Conservation (phyloP, 1,284 basidiomycete genomes). For the Tilletia indica region DNA sequence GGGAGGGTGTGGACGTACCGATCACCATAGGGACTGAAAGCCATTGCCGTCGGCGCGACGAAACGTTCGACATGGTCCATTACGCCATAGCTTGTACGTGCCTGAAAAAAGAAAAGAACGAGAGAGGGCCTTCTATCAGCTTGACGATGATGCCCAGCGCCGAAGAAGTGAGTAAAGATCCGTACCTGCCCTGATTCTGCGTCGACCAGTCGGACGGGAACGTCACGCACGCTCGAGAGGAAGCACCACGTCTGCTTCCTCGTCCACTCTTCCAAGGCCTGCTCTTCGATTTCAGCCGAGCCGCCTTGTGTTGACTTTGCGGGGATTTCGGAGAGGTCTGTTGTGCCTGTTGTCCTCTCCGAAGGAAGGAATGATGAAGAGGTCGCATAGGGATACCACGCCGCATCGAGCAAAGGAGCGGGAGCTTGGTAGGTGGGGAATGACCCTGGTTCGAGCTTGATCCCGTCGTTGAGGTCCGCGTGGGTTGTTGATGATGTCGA, state of each 20-base stretch:
- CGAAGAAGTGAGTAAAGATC: too few species aligned
- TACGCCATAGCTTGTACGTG: slow-evolving; percentile 39
- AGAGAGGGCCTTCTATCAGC: too few species aligned
- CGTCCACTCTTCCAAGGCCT: slow-evolving; percentile 6
- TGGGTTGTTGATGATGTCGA: background rate
- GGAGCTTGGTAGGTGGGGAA: slow-evolving; percentile 23
- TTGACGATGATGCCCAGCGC: too few species aligned
- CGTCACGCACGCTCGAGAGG: slow-evolving; percentile 34
- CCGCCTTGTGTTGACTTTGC: background rate
- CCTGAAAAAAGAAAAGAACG: slow-evolving; percentile 5
- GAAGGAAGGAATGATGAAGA: background rate
- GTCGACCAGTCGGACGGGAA: slow-evolving; percentile 36
- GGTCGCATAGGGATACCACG: slow-evolving; percentile 35
- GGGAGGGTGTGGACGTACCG: slow-evolving; percentile 19
- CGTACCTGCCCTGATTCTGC: slow-evolving; percentile 24
- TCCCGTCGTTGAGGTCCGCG: background rate
- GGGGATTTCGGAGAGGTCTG: too few species aligned
- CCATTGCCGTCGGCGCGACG: slow-evolving; percentile 37
- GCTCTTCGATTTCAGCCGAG: background rate
- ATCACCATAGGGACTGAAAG: slow-evolving; percentile 37
- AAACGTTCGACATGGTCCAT: slow-evolving; percentile 47
- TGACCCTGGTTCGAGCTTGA: background rate
- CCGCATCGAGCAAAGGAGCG: slow-evolving; percentile 35
- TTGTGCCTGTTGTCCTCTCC: too few species aligned
- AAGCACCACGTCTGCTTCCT: slow-evolving; percentile 35